Conservation (phyloP, 305 asterid genomes). For the Ajuga reptans region DNA sequence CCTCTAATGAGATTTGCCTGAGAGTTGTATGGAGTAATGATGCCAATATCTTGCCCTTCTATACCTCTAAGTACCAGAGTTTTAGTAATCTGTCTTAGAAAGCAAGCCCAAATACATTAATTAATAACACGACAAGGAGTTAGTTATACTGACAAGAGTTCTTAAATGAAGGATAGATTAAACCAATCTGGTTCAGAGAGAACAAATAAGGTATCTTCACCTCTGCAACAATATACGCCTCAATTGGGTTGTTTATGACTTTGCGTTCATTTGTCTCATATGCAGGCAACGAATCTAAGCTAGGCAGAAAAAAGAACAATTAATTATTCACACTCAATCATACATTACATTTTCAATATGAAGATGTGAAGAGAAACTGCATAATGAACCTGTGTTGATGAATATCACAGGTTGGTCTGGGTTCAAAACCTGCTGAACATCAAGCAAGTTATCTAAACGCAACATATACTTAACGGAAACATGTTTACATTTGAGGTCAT, state of each 20-base stretch:
- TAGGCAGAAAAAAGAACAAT: constrained; percentile 4
- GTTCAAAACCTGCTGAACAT: constrained; percentile 53
- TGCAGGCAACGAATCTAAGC: constrained; percentile 67
- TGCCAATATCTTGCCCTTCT: constrained; percentile 65
- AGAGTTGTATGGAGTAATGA: constrained; percentile 89
- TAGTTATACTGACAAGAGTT: background rate
- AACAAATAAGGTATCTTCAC: constrained; percentile 28
- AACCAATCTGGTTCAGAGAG: constrained; percentile 1
- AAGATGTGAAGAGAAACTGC: constrained; percentile 15
- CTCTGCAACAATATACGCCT: constrained; percentile 71
- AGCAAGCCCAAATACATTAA: background rate
- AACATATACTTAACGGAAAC: background rate
- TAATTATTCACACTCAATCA: constrained; percentile 9
- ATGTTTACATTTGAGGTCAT: background rate
- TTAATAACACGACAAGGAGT: background rate
- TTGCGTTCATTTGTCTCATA: constrained; percentile 57
- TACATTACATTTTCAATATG: background rate
- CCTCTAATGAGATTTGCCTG: constrained; percentile 69
- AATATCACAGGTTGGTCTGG: constrained; percentile 73
- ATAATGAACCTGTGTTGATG: constrained; percentile 67
- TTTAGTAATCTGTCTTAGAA: constrained; percentile 41
- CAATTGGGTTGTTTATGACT: constrained; percentile 65
- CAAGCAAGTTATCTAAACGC: constrained; percentile 14
- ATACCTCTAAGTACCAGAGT: constrained; percentile 59
- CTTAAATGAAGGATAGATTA: background rate